These are phyloP conservation scores for Talaromyces sp. DNA, from an alignment of 2,329 filamentous ascomycete genomes.

Conservation along the genomic window DNA sequence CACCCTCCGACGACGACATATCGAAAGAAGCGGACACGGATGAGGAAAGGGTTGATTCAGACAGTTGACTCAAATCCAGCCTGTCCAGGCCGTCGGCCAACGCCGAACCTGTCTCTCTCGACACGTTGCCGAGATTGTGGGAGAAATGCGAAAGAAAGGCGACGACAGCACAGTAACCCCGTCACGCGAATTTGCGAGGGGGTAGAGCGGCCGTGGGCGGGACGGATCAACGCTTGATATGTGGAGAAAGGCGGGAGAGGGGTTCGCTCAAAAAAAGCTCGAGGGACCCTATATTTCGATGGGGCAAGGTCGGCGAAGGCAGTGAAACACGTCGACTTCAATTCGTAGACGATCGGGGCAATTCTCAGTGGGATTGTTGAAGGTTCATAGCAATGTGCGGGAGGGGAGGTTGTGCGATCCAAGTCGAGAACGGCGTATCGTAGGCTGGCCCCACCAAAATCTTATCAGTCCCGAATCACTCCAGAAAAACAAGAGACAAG, in stretches of 20 bases:
- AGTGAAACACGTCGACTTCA: not conserved
- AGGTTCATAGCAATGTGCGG: slow-evolving; percentile 37
- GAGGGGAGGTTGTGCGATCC: slow-evolving; percentile 40
- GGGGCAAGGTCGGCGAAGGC: not conserved
- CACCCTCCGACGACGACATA: slow-evolving; percentile 51
- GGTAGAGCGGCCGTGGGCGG: slow-evolving; percentile 3
- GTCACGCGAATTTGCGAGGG: slow-evolving; percentile 18
- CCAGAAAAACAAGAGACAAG: not conserved
- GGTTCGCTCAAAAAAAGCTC: not conserved
- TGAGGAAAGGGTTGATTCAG: slow-evolving; percentile 46
- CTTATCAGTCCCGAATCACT: slow-evolving; percentile 7
- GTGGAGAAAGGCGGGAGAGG: not conserved
- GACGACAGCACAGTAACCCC: slow-evolving; percentile 20
- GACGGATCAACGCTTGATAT: slow-evolving; percentile 6
- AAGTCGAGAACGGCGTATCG: slow-evolving; percentile 28
- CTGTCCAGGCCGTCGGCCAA: slow-evolving; percentile 52
- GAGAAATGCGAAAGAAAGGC: slow-evolving; percentile 13
- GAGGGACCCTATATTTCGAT: not conserved
- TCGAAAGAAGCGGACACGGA: slow-evolving; percentile 43
- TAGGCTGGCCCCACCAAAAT: slow-evolving; percentile 27
- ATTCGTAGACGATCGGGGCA: slow-evolving; percentile 6
- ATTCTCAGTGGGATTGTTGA: slow-evolving; percentile 26
- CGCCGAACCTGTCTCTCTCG: slow-evolving; percentile 48
- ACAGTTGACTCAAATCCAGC: slow-evolving; percentile 51
- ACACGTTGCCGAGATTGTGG: slow-evolving; percentile 46